Conservation (phyloP, 1,284 basidiomycete species). For the Ganoderma meredithae region DNA sequence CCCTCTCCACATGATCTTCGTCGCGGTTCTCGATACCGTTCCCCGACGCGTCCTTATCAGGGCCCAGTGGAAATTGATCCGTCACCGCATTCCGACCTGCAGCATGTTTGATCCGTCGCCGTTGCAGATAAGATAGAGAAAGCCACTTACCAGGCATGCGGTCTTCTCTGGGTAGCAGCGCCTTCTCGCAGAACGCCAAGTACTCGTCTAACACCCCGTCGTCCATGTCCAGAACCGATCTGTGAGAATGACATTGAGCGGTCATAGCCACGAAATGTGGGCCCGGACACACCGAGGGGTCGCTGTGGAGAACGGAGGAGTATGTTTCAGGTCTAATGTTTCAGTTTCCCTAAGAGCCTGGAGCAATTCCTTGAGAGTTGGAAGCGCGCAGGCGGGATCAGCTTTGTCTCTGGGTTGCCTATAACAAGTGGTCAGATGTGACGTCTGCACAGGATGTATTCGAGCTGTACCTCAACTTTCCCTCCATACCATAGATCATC, state of each 20-base stretch:
- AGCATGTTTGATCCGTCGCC: constrained; percentile 3
- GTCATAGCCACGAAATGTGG: not conserved
- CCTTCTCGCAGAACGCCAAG: constrained; percentile 68
- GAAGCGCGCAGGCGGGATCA: constrained; percentile 74
- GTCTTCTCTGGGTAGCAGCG: constrained; percentile 50
- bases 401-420: constrained; percentile 48
- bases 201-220: constrained; percentile 69
- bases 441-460: not conserved
- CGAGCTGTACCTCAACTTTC: constrained; percentile 59
- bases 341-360: constrained; percentile 51
- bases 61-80: constrained; percentile 36
- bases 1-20: not conserved
- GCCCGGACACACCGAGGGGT: constrained; percentile 11
- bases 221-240: constrained; percentile 62
- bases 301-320: constrained; percentile 25
- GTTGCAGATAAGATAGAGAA: not conserved
- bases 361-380: constrained; percentile 61
- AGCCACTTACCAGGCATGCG: constrained; percentile 28
- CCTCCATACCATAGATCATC: constrained; percentile 86
- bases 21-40: not conserved
- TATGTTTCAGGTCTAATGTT: constrained; percentile 36
- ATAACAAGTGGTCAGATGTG: not conserved
- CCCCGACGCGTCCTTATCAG: not conserved
- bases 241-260: constrained; percentile 36
- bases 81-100: constrained; percentile 35